Base-by-base conservation (phyloP, 23 red algal genomes). In the Pyropia yezoensis region DNA sequence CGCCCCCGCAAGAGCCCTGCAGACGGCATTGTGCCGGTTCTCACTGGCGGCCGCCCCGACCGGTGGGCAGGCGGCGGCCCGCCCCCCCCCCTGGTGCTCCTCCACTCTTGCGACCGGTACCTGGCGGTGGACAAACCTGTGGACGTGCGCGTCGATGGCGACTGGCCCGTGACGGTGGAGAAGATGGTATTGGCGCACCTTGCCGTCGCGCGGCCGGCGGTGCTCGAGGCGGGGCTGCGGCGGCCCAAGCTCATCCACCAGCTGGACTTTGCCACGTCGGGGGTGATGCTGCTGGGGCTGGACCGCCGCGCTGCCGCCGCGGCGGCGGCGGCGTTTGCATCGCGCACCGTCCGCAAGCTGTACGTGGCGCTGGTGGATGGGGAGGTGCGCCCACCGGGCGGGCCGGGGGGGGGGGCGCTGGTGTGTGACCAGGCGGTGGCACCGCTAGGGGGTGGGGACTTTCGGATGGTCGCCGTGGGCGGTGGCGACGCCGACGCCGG, bases 231-330 rank as follows among this genome's bases (percentile, higher is more conserved):
- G 16, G n/a, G 25, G 27, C 2, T 19, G 19, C 28, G 21, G 14
- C 28, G n/a, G 0, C 34, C 64, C n/a, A 53, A 49, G 25, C 16
- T 78, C 2, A 75, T 97, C n/a, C 93, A 97, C 58, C 85, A 82
- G 14, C 79, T 97, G 2, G 93, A 97, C 74, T 97, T 90, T 78
- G 84, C 93, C 3, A 97, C 93, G 27, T 96, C 93, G 18, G 93
- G 93, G 39, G 84, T 79, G 21, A 9, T 90, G 82, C 66, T 90
- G 5, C 30, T 91, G 23, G 93, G 63, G 39, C 66, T 97, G 49
- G 51, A 21, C 23, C 59, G 79, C 12, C 54, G 28, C 18, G 76
- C 83, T 4, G 85, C 93, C n/a, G 79, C 69, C 18, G 45, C 76
- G 60, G 68, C 74, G 13, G 67, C 73, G n/a, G 33, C 23, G 3